Conservation (phyloP, 306 rosid species). For the Lagenaria siceraria region DNA sequence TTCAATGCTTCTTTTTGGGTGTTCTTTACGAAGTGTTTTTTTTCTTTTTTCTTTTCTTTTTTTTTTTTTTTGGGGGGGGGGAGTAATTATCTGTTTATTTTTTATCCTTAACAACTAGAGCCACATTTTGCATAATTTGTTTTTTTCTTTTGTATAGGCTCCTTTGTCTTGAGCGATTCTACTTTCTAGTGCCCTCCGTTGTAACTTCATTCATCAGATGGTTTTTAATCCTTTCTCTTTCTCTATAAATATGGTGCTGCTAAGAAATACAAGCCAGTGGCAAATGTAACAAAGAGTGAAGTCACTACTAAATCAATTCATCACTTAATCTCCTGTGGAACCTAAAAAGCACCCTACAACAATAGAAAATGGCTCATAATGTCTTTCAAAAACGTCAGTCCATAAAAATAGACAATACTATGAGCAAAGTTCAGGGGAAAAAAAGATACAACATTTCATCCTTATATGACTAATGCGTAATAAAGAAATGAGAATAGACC, state of each 20-base stretch:
- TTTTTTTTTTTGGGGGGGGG: too few relatives aligned
- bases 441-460: not conserved
- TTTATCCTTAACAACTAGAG: not conserved
- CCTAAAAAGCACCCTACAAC: not conserved
- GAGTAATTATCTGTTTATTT: not conserved
- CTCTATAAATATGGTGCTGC: not conserved
- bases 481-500: slow-evolving; percentile 26
- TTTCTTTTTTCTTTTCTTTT: not conserved
- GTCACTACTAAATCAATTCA: not conserved
- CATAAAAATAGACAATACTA: not conserved
- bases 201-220: not conserved
- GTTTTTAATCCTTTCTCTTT: not conserved
- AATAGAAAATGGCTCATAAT: not conserved
- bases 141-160: not conserved
- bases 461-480: not conserved
- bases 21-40: not conserved
- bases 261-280: not conserved
- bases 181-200: not conserved
- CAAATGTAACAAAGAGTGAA: not conserved
- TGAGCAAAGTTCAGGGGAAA: not conserved
- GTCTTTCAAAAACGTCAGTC: not conserved
- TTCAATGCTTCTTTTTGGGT: not conserved
- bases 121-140: not conserved
- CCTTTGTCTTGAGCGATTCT: not conserved
- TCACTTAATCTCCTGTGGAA: not conserved